Percentiles rank a stretch among this genome's conserved stretches.
phyloP scores from a whole-genome alignment of 2,329 filamentous ascomycete genomes.

The Colletotrichum noveboracense region DNA sequence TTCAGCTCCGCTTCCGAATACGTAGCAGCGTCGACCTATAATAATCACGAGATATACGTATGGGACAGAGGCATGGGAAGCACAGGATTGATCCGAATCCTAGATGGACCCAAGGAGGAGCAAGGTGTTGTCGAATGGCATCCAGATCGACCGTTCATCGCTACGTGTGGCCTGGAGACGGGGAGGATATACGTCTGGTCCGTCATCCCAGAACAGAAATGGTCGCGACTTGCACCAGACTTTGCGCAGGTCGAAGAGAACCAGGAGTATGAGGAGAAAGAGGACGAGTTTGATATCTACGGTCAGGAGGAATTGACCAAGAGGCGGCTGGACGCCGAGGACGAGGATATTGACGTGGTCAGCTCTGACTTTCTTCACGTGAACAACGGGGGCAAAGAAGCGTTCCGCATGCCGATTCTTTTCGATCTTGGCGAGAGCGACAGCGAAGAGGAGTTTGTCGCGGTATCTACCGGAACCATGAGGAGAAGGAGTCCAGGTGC shows the following conservation, averaged over 20 bases:
- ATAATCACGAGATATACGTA: conserved; percentile 98
- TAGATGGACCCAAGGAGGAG: conserved; percentile 96
- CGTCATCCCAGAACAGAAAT: conserved; percentile 92
- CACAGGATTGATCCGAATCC: conserved; percentile 79
- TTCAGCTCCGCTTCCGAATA: conserved; percentile 96
- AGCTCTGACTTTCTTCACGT: conserved; percentile 69
- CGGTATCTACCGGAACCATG: conserved; percentile 79
- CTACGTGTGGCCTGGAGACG: conserved; percentile 90
- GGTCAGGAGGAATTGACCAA: conserved; percentile 94
- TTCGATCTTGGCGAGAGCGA: conserved; percentile 93
- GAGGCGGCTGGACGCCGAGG: conserved; percentile 86
- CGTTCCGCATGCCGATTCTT: conserved; percentile 92
- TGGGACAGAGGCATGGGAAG: conserved; percentile 96
- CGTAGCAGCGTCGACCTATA: conserved; percentile 94
- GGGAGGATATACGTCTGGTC: conserved; percentile 97
- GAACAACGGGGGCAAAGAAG: conserved; percentile 47
- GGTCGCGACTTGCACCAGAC: conserved; percentile 95
- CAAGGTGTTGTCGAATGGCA: conserved; percentile 98
- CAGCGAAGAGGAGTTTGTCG: conserved; percentile 86
- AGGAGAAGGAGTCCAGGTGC: conserved; percentile 82
- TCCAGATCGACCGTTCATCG: conserved; percentile 83
- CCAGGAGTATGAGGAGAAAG: conserved; percentile 91
- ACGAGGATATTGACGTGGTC: conserved; percentile 91
- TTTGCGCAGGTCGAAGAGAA: conserved; percentile 99
- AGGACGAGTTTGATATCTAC: conserved; percentile 98